Percentiles rank a stretch among this genome's conserved stretches.
Conservation (phyloP, 768 basidiomycete genomes). For the Asterophora lycoperdoides region DNA sequence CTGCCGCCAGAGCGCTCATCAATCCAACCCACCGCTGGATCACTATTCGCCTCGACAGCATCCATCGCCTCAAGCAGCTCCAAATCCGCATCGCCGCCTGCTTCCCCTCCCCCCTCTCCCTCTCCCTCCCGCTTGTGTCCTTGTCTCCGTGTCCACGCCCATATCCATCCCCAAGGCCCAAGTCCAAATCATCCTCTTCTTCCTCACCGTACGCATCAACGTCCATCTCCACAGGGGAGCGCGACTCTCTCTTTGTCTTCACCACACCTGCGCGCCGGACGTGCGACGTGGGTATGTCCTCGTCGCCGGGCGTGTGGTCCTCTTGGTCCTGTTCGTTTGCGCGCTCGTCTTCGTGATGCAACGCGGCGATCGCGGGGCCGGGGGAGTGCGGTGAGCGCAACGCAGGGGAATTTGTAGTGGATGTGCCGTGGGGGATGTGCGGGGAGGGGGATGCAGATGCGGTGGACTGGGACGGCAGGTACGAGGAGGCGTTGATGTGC, state of each 20-base stretch:
- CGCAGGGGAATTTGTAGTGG: not conserved
- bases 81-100: constrained; percentile 33
- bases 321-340: not conserved
- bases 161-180: constrained; percentile 13
- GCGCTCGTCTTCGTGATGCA: not conserved
- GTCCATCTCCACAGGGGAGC: constrained; percentile 15
- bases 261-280: too few species aligned
- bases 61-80: constrained; percentile 51
- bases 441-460: constrained; percentile 5
- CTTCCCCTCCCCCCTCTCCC: constrained; percentile 11
- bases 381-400: too few species aligned
- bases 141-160: constrained; percentile 2
- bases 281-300: not conserved
- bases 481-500: constrained; percentile 12
- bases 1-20: too few species aligned
- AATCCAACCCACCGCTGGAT: constrained; percentile 4
- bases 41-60: constrained; percentile 42
- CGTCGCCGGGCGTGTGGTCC: too few species aligned
- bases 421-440: constrained; percentile 1
- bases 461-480: constrained; percentile 8
- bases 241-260: not conserved
- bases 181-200: constrained; percentile 36
- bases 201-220: constrained; percentile 30
- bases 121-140: not conserved
- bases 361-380: too few species aligned